A percentile compares a stretch with the other conserved stretches of the same genome.
These are phyloP conservation scores for Gossypium laxum DNA, from an alignment of 441 rosid genomes.

Conservation along the genomic window DNA sequence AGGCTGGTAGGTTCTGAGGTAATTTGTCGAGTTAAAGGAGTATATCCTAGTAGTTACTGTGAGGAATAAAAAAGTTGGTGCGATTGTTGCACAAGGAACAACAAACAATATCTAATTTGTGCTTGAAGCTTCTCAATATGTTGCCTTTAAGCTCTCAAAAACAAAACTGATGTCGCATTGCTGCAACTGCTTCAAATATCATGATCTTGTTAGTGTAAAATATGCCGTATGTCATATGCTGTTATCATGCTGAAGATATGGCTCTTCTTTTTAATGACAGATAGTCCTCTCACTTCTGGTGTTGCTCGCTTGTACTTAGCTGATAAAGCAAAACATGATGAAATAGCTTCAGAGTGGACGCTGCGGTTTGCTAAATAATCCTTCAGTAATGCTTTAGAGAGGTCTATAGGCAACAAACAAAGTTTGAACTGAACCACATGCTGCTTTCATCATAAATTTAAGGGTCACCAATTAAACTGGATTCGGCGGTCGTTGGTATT, in stretches of 20 bases:
- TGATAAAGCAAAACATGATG: slow-evolving; percentile 65
- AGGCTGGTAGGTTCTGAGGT: neutral
- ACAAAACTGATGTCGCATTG: neutral
- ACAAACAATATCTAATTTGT: neutral
- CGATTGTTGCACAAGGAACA: neutral
- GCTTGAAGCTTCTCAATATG: neutral
- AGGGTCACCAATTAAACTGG: neutral
- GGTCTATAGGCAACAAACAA: neutral
- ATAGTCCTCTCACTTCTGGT: slow-evolving; percentile 46
- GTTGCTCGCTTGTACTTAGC: slow-evolving; percentile 59
- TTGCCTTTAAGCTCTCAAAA: neutral
- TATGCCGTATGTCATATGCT: neutral
- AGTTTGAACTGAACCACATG: neutral
- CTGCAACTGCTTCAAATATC: neutral
- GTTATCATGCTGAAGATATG: neutral
- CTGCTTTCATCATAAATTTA: neutral
- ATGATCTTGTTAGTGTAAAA: neutral
- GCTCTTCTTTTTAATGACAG: slow-evolving; percentile 41
- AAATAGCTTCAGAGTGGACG: slow-evolving; percentile 77
- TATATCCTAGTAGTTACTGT: neutral
- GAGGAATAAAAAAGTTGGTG: neutral
- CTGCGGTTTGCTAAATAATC: slow-evolving; percentile 50
- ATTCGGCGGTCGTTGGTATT: neutral
- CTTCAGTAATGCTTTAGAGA: neutral
- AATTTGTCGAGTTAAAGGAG: slow-evolving; percentile 2